Conservation (phyloP, 176 grass and related monocot genomes). For the Paspalum notatum region DNA sequence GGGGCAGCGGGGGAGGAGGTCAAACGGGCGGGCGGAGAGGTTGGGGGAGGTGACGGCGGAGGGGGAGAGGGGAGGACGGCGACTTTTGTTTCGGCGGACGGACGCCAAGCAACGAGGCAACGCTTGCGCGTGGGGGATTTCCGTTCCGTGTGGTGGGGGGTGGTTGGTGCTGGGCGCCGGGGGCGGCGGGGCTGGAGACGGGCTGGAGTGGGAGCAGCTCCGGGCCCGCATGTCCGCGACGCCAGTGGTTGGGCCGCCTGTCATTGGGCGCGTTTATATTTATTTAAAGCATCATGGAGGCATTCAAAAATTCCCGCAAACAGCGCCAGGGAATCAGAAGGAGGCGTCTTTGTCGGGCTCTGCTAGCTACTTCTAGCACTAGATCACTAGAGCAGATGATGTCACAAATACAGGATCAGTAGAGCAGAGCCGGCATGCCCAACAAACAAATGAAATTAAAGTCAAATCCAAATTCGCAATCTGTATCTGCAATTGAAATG, state of each 20-base stretch:
- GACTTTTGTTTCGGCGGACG: conserved; percentile 48
- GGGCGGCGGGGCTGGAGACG: conserved; percentile 18
- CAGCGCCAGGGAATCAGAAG: neutral
- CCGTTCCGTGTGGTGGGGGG: conserved; percentile 32
- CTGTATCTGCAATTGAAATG: no score
- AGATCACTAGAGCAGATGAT: no score
- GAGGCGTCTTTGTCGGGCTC: neutral
- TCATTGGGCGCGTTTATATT: neutral
- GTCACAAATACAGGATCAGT: no score
- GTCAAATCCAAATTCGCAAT: no score
- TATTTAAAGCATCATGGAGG: neutral
- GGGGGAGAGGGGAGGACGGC: conserved; percentile 41
- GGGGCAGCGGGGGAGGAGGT: conserved; percentile 10
- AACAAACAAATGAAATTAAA: no score
- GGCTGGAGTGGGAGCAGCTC: neutral
- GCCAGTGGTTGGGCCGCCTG: neutral
- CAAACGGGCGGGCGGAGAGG: conserved; percentile 29
- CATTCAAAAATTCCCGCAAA: no score
- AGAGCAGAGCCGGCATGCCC: no score
- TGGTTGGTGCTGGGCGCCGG: conserved; percentile 22
- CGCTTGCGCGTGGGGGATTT: conserved; percentile 38
- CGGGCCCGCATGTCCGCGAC: neutral
- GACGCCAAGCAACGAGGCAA: conserved; percentile 35
- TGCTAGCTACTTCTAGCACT: no score
- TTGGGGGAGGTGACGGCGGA: conserved; percentile 33